Percentiles rank a stretch among this genome's conserved stretches.
Conservation (phyloP, 2,329 filamentous ascomycete genomes). For the Penicillium janthinellum region DNA sequence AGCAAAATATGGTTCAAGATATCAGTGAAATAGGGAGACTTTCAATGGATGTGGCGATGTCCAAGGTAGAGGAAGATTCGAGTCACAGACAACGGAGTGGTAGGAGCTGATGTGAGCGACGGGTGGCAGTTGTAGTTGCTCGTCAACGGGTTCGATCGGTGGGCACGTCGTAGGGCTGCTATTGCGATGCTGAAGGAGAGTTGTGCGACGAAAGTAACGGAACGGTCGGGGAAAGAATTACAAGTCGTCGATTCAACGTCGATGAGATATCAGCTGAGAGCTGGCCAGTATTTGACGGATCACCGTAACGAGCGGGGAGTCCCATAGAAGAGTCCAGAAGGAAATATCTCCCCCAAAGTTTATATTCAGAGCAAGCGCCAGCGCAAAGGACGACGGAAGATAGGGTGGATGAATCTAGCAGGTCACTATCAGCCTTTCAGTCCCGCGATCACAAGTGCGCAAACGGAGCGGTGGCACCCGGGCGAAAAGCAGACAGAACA, state of each 20-base stretch:
- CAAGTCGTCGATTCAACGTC: not conserved
- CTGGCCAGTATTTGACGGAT: not conserved
- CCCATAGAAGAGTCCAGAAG: not conserved
- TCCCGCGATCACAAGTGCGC: not conserved
- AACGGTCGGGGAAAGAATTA: not conserved
- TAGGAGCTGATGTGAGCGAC: not conserved
- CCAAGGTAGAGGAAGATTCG: not conserved
- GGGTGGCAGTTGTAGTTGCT: not conserved
- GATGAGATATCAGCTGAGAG: not conserved
- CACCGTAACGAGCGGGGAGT: no score
- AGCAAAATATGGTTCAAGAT: not conserved
- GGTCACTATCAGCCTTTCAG: not conserved
- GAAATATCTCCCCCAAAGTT: not conserved
- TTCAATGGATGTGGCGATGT: not conserved
- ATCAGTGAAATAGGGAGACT: not conserved
- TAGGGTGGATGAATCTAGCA: not conserved
- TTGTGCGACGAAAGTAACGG: not conserved
- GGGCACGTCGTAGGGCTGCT: not conserved
- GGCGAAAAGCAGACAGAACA: not conserved
- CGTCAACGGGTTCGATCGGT: not conserved
- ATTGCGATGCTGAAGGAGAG: not conserved
- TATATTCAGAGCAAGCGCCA: not conserved
- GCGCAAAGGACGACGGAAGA: not conserved
- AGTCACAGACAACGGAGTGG: not conserved
- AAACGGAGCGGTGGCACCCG: constrained; percentile 4